Base-by-base conservation (phyloP, 805 yeast genomes). In the Wickerhamiella shivajii region DNA sequence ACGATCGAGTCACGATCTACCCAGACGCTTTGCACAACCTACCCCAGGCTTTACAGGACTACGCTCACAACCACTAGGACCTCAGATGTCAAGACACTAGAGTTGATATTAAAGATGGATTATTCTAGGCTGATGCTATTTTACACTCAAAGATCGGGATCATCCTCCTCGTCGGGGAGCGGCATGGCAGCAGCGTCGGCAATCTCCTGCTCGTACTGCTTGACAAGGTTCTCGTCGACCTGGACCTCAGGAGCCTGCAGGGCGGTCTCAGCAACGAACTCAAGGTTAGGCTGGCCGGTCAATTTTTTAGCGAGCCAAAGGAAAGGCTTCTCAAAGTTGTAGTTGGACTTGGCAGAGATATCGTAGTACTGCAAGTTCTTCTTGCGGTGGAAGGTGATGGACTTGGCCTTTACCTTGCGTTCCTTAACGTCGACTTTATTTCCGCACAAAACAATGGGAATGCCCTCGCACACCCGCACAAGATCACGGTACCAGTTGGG, bases 401-500 rank as follows among this genome's bases (percentile, higher is more conserved):
- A 81, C 74, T 90, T 90, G 52, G 99, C 99, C 74, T 90, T 90
- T 57, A 90, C 99, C 69, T 90, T 90, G 67, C 99, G 80, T 71
- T 90, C 99, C 73, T 90, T 90, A 50, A 90, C 98, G 63, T 90
- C 99, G 52, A 90, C 99, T 69, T 90, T 90, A 79, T 90, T 90
- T 68, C 99, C 99, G 70, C 95, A 83, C 49, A 90, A 71, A 42
- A 90, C 99, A 55, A 90, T 90, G 54, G 99, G 99, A 53, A 90
- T 90, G 75, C 87, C 90, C 69, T 90, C 99, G 70, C 99, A 90
- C 45, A 90, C 99, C 69, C 99, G 83, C 45, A 90, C 96, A 59
- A 90, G 73, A 66, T 90, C 99, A 69, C 98, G 79, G 77, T 92
- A 96, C 99, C 99, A 90, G 80, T 90, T 92, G 63, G 99, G 98